Evolutionary conservation across 1,284 basidiomycete species (phyloP).

Genomic region (Takashimella tepidaria): DNA sequence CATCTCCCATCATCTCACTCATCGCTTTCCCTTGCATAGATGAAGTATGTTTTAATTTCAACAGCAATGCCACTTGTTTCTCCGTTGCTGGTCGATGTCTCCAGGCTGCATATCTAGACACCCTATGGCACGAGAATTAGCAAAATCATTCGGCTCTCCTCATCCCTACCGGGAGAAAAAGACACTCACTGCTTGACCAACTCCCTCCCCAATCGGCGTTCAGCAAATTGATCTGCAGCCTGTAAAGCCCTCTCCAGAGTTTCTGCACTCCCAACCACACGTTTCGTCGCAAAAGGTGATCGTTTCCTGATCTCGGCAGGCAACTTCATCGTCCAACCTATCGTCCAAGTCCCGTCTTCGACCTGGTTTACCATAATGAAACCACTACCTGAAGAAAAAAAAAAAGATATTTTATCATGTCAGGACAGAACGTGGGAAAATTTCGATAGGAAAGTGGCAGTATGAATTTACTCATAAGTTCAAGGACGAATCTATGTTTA

Average conservation of each 20-base stretch:
- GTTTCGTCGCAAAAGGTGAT: conserved; percentile 17
- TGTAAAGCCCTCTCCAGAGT: conserved; percentile 36
- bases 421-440: too few relatives aligned
- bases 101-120: conserved; percentile 68
- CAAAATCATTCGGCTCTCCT: conserved; percentile 8
- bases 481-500: conserved; percentile 65
- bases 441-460: too few relatives aligned
- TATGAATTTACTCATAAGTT: conserved; percentile 56
- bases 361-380: conserved; percentile 62
- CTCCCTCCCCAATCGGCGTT: conserved; percentile 20
- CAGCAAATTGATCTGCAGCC: conserved; percentile 47
- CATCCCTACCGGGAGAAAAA: too few relatives aligned
- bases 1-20: not conserved
- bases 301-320: conserved; percentile 13
- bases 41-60: conserved; percentile 52
- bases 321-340: conserved; percentile 23
- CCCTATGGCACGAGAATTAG: conserved; percentile 44
- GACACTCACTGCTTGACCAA: conserved; percentile 18
- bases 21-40: not conserved
- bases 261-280: conserved; percentile 24
- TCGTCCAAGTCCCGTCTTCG: conserved; percentile 14
- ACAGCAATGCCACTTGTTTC: conserved; percentile 61
- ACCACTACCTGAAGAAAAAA: conserved; percentile 51
- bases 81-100: conserved; percentile 61
- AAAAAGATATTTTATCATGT: not conserved